Conservation (phyloP, 202 grass and related monocot genomes). For the Zoysia matrella region DNA sequence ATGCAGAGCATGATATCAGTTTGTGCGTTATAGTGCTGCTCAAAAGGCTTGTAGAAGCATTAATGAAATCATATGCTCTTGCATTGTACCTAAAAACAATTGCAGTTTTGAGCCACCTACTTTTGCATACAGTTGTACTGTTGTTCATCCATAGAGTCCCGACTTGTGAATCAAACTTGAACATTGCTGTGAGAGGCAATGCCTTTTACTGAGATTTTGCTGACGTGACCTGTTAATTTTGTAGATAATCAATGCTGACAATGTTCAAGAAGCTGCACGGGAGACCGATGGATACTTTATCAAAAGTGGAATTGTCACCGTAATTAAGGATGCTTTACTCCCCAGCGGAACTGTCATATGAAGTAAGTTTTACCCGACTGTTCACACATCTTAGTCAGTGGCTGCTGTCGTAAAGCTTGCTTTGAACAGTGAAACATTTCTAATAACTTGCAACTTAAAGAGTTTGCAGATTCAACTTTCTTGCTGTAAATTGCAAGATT, state of each 20-base stretch:
- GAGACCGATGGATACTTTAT: constrained; percentile 96
- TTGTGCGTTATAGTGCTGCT: background rate
- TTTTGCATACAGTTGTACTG: constrained; percentile 10
- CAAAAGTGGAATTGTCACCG: constrained; percentile 92
- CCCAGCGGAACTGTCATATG: constrained; percentile 24
- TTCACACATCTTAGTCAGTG: background rate
- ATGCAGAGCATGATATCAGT: background rate
- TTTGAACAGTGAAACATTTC: background rate
- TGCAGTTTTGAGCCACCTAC: background rate
- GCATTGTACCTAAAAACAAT: background rate
- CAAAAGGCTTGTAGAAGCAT: background rate
- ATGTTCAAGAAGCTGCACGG: constrained; percentile 63
- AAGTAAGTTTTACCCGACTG: constrained; percentile 41
- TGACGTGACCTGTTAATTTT: constrained; percentile 30
- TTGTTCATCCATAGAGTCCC: background rate
- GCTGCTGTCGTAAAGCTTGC: background rate
- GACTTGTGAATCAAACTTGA: constrained; percentile 1
- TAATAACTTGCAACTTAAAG: constrained; percentile 8
- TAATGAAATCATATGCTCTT: background rate
- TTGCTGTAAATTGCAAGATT: constrained; percentile 6
- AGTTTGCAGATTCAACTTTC: constrained; percentile 17
- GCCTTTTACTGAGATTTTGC: constrained; percentile 1
- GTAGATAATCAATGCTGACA: constrained; percentile 62
- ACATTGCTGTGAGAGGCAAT: background rate
- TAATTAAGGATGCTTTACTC: constrained; percentile 94